These are phyloP conservation scores for Setomelanomma holmii DNA, from an alignment of 2,329 filamentous ascomycete species.

Conservation along the genomic window DNA sequence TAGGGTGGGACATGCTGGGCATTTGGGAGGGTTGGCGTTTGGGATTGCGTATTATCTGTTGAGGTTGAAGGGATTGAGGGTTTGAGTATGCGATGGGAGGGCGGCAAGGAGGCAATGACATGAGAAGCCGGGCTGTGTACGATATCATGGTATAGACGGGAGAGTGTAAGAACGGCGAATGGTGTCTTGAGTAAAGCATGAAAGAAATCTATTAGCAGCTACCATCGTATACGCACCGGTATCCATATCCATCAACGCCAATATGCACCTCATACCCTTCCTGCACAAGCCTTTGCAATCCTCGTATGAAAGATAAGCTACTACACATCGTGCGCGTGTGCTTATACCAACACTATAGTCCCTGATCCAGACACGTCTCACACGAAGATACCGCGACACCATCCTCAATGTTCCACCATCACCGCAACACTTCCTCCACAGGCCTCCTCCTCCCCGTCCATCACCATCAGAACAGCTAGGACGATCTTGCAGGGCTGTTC, in stretches of 20 bases:
- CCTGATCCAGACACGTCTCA: neutral
- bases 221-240: neutral
- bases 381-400: too few species aligned
- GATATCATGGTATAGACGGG: too few species aligned
- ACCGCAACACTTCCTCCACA: too few species aligned
- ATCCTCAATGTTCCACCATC: too few species aligned
- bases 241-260: neutral
- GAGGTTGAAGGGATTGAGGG: constrained; percentile 22
- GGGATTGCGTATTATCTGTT: constrained; percentile 44
- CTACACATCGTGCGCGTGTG: neutral
- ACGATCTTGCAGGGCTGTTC: too few species aligned
- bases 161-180: too few species aligned
- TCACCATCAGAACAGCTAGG: too few species aligned
- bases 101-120: neutral
- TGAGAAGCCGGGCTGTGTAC: too few species aligned
- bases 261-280: neutral
- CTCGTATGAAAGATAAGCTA: neutral
- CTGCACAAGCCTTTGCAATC: too few species aligned
- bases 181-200: too few species aligned
- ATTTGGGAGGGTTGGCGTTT: constrained; percentile 54
- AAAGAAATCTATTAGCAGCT: neutral
- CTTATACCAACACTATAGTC: neutral
- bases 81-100: neutral
- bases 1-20: constrained; percentile 51
- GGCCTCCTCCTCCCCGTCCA: too few species aligned